A percentile compares a stretch with the other conserved stretches of the same genome.
Conservation (phyloP, 1,139 yeast genomes). For the Spathaspora sp. region DNA sequence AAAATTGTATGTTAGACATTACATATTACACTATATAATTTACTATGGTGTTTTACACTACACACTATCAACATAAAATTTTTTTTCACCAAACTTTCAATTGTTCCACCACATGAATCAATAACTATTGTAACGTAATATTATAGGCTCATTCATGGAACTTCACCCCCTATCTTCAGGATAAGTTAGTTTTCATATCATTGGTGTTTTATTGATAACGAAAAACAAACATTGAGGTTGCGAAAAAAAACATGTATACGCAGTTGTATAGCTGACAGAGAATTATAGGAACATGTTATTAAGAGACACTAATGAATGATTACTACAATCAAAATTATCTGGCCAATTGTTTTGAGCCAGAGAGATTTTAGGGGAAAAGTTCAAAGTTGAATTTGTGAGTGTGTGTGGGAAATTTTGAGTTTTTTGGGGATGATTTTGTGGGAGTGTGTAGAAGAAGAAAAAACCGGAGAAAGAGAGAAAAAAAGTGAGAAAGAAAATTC, state of each 20-base stretch:
- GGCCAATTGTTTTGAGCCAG: not conserved
- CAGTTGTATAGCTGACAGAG: not conserved
- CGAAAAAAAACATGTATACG: not conserved
- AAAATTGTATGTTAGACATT: constrained; percentile 3
- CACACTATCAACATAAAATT: not conserved
- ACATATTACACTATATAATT: constrained; percentile 1
- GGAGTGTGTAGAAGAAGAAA: not conserved
- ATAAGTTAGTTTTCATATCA: not conserved
- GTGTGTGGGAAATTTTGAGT: not conserved
- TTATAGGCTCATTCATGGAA: not conserved
- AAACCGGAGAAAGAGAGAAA: not conserved
- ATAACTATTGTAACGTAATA: not conserved
- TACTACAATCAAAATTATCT: not conserved
- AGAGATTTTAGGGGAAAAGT: not conserved
- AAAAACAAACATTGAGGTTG: constrained; percentile 1
- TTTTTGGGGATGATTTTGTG: not conserved
- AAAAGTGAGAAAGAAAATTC: not conserved
- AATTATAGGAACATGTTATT: not conserved
- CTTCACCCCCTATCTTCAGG: not conserved
- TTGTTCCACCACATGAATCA: not conserved
- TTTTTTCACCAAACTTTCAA: not conserved
- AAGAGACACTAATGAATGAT: not conserved
- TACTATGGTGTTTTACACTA: constrained; percentile 1
- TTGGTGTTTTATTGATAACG: not conserved
- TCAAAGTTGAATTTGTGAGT: not conserved